Evolutionary conservation across 441 rosid species (phyloP).

Genomic region (Corymbia calophylla): DNA sequence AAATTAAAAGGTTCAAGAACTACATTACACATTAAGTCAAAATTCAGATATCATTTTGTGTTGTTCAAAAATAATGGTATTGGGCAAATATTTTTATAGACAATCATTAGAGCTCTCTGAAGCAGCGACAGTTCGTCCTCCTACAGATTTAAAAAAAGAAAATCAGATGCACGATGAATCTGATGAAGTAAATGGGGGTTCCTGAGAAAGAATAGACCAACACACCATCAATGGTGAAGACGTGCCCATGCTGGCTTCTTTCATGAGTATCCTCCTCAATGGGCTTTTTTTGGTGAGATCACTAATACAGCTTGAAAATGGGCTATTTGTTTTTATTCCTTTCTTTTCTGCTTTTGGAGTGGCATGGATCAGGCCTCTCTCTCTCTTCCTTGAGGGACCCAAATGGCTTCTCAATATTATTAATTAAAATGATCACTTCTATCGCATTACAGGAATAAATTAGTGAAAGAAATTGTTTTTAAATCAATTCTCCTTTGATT

Average conservation of each 20-base stretch:
- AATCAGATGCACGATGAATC: too few species aligned
- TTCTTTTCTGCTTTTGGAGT: background rate
- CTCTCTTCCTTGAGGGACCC: background rate
- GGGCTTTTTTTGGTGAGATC: background rate
- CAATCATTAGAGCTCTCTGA: background rate
- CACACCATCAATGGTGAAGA: background rate
- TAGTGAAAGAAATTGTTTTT: background rate
- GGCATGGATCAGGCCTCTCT: background rate
- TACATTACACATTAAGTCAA: too few species aligned
- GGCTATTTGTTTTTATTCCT: background rate
- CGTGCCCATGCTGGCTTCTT: background rate
- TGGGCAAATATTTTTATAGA: background rate
- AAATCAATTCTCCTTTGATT: fast-evolving
- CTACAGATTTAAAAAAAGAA: background rate
- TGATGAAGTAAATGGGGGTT: too few species aligned
- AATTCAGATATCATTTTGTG: too few species aligned
- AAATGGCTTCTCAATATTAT: background rate
- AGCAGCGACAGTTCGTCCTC: background rate
- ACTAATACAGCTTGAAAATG: background rate
- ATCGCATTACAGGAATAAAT: background rate
- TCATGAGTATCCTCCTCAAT: background rate
- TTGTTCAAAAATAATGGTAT: background rate
- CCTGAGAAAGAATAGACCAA: too few species aligned
- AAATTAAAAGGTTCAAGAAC: too few species aligned
- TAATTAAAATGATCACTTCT: background rate